These are phyloP conservation scores for Debaryomyces tyrocola DNA, from an alignment of 805 yeast species.

Conservation along the genomic window DNA sequence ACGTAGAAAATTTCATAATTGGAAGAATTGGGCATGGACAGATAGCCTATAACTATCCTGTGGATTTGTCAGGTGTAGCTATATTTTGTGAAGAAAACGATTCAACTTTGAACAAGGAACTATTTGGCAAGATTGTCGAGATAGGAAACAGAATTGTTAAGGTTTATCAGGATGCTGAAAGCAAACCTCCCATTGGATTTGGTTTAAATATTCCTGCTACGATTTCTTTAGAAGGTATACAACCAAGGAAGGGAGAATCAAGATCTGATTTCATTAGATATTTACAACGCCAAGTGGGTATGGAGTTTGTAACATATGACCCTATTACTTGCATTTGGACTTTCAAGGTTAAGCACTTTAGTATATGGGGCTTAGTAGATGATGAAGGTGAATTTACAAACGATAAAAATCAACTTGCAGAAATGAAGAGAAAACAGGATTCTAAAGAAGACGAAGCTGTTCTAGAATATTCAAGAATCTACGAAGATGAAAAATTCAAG, in stretches of 20 bases:
- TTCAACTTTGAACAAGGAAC: conserved; percentile 42
- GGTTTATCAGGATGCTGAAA: conserved; percentile 57
- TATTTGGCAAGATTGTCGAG: conserved; percentile 29
- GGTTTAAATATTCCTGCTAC: conserved; percentile 80
- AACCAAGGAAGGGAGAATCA: conserved; percentile 48
- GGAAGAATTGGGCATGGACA: conserved; percentile 72
- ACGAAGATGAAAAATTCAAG: conserved; percentile 27
- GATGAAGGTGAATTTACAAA: conserved; percentile 49
- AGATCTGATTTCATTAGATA: conserved; percentile 48
- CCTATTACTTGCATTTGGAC: conserved; percentile 75
- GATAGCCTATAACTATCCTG: conserved; percentile 63
- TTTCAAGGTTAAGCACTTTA: conserved; percentile 85
- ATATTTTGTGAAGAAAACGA: conserved; percentile 33
- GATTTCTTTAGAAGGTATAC: conserved; percentile 61
- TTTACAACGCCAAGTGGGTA: conserved; percentile 58
- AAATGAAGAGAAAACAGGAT: conserved; percentile 33
- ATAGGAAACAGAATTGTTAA: conserved; percentile 54
- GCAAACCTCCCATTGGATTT: conserved; percentile 60
- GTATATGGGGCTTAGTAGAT: conserved; percentile 87
- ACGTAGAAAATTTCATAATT: conserved; percentile 61
- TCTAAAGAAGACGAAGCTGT: conserved; percentile 43
- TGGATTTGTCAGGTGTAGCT: conserved; percentile 60
- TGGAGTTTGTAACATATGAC: conserved; percentile 78
- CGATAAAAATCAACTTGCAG: conserved; percentile 30
- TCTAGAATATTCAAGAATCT: conserved; percentile 25